phyloP scores from a whole-genome alignment of 345 rosid species.

The Aquilaria yunnanensis region DNA sequence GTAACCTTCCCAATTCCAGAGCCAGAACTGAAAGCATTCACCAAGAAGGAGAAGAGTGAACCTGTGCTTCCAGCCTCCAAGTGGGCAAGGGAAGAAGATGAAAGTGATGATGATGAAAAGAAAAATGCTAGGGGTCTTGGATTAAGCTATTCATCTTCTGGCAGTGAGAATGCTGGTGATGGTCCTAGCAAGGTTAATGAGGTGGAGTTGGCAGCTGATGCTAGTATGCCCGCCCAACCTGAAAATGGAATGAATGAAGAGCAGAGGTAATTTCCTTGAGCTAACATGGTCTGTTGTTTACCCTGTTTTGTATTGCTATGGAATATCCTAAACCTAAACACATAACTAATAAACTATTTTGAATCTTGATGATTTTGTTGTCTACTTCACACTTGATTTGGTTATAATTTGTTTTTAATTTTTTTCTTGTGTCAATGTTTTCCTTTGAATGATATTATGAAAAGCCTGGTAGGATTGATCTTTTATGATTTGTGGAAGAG shows the following conservation, averaged over 20 bases:
- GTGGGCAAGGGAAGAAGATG: constrained; percentile 97
- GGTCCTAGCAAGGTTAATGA: constrained; percentile 51
- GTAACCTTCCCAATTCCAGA: constrained; percentile 49
- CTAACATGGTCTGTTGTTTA: not conserved
- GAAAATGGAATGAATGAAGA: constrained; percentile 78
- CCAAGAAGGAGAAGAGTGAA: constrained; percentile 66
- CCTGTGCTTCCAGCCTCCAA: constrained; percentile 83
- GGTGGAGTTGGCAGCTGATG: constrained; percentile 43
- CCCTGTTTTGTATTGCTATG: too few species aligned
- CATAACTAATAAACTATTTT: not conserved
- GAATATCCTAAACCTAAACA: too few species aligned
- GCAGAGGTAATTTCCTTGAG: constrained; percentile 49
- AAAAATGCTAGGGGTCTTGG: constrained; percentile 44
- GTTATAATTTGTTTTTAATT: too few species aligned
- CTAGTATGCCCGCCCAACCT: constrained; percentile 39
- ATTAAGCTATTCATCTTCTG: constrained; percentile 83
- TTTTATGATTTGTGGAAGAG: too few species aligned
- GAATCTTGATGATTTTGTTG: not conserved
- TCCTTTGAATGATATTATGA: too few species aligned
- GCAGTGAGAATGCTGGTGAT: constrained; percentile 80
- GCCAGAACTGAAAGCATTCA: constrained; percentile 59
- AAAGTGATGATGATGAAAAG: constrained; percentile 77
- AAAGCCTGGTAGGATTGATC: too few species aligned
- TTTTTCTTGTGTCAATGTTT: too few species aligned
- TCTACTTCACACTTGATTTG: too few species aligned